These are phyloP conservation scores for Aspergillus aculeatus DNA, from an alignment of 2,329 filamentous ascomycete species.

Conservation along the genomic window DNA sequence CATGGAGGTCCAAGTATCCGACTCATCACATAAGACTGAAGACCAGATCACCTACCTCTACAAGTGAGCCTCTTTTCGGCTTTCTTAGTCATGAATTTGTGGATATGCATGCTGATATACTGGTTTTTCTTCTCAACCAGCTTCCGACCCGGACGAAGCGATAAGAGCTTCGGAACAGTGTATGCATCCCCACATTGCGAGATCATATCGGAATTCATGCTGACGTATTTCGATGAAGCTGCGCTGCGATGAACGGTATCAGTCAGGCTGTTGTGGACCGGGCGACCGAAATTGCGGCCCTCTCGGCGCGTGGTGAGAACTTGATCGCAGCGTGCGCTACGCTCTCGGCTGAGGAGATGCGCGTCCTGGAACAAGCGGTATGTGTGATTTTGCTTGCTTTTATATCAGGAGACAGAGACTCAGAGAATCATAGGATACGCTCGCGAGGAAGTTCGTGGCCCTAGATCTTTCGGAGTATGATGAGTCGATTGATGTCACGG, in stretches of 20 bases:
- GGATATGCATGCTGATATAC: not conserved
- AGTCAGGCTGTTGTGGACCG: constrained; percentile 68
- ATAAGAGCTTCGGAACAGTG: constrained; percentile 77
- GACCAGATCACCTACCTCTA: constrained; percentile 67
- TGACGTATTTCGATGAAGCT: constrained; percentile 45
- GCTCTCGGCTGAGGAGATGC: constrained; percentile 62
- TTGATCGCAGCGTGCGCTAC: constrained; percentile 69
- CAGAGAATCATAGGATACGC: constrained; percentile 11
- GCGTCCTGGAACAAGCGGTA: constrained; percentile 67
- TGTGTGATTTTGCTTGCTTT: constrained; percentile 15
- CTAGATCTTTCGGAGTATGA: constrained; percentile 13
- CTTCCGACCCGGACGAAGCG: constrained; percentile 64
- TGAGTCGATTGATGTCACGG: not conserved
- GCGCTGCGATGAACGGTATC: constrained; percentile 84
- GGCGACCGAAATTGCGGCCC: constrained; percentile 69
- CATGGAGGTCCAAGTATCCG: constrained; percentile 56
- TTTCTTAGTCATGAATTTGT: too few relatives aligned
- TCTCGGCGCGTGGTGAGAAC: constrained; percentile 72
- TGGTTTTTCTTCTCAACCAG: constrained; percentile 27
- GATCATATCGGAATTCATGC: not conserved
- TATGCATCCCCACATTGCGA: constrained; percentile 26
- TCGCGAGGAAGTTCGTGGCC: constrained; percentile 20
- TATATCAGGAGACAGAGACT: not conserved
- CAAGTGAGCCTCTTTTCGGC: constrained; percentile 44
- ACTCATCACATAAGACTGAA: constrained; percentile 43